Percentiles rank a stretch among this genome's conserved stretches.
Evolutionary conservation across 805 yeast genomes (phyloP).

Genomic region (Candida nemodendra): DNA sequence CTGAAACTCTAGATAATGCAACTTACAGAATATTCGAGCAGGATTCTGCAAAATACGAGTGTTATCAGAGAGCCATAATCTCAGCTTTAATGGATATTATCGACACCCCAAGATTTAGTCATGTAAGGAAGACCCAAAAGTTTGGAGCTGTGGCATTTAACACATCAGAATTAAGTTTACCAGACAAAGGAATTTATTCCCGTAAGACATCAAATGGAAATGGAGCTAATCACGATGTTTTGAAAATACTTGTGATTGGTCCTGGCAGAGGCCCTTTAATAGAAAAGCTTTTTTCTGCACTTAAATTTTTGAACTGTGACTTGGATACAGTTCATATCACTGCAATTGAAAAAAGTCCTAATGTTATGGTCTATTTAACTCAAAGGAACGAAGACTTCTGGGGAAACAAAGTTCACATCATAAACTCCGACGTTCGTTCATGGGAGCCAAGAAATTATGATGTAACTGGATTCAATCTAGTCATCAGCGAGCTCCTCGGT

Average conservation of each 20-base stretch:
- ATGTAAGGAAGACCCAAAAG: conserved; percentile 15
- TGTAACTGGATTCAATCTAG: conserved; percentile 47
- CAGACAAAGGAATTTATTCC: conserved; percentile 1
- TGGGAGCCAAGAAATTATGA: conserved; percentile 35
- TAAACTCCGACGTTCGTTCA: conserved; percentile 57
- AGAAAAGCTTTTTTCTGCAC: conserved; percentile 46
- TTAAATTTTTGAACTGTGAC: conserved; percentile 32
- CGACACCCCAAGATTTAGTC: conserved; percentile 20
- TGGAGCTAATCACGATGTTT: conserved; percentile 1
- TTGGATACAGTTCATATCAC: conserved; percentile 34
- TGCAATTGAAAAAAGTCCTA: conserved; percentile 73
- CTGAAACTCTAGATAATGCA: conserved; percentile 51
- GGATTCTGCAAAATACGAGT: conserved; percentile 66
- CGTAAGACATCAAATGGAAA: not conserved
- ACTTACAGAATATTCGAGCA: conserved; percentile 71
- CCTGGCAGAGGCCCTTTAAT: conserved; percentile 89
- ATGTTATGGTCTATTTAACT: conserved; percentile 51
- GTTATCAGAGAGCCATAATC: conserved; percentile 63
- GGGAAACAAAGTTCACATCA: conserved; percentile 49
- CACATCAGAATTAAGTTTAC: conserved; percentile 21
- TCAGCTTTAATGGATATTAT: conserved; percentile 46
- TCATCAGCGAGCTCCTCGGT: conserved; percentile 82
- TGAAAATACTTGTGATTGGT: conserved; percentile 65
- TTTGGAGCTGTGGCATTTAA: conserved; percentile 20
- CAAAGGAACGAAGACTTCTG: conserved; percentile 52